Percentiles rank a stretch among this genome's conserved stretches.
phyloP scores from a whole-genome alignment of 2,329 filamentous ascomycete species.

The Hortaea werneckii region DNA sequence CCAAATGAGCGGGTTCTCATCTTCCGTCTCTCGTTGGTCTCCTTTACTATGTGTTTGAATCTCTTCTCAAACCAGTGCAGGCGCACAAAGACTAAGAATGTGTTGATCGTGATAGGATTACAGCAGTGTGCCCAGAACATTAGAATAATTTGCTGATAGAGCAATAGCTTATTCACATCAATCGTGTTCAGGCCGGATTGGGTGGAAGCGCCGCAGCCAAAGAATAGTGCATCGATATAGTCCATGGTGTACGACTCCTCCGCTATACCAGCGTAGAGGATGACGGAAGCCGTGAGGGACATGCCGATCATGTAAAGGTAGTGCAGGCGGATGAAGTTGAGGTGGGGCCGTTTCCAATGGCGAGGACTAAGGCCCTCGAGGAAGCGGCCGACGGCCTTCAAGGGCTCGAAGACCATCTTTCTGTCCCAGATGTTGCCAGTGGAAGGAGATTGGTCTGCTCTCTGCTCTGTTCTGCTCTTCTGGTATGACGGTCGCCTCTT shows the following conservation, averaged over 20 bases:
- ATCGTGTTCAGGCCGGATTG: slow-evolving; percentile 86
- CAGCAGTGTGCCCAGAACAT: slow-evolving; percentile 62
- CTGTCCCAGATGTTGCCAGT: background rate
- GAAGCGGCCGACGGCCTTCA: background rate
- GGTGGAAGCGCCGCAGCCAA: slow-evolving; percentile 74
- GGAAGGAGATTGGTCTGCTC: background rate
- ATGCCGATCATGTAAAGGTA: slow-evolving; percentile 75
- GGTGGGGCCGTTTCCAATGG: background rate
- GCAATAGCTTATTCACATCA: slow-evolving; percentile 37
- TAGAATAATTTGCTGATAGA: slow-evolving; percentile 51
- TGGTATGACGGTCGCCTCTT: background rate
- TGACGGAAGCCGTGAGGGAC: slow-evolving; percentile 62
- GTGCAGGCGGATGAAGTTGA: slow-evolving; percentile 70
- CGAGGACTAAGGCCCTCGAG: background rate
- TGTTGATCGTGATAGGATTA: slow-evolving; percentile 76
- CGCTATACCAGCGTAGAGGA: slow-evolving; percentile 50
- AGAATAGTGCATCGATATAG: slow-evolving; percentile 85
- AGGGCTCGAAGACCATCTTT: slow-evolving; percentile 3
- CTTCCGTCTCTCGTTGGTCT: slow-evolving; percentile 57
- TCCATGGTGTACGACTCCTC: slow-evolving; percentile 41
- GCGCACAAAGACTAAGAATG: slow-evolving; percentile 80
- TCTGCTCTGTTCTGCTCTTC: background rate
- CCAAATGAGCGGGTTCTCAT: slow-evolving; percentile 48
- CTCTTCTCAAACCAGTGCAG: slow-evolving; percentile 98
- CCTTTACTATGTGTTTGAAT: slow-evolving; percentile 72